These are phyloP conservation scores for Hevea brasiliensis DNA, from an alignment of 345 rosid genomes.

Conservation along the genomic window DNA sequence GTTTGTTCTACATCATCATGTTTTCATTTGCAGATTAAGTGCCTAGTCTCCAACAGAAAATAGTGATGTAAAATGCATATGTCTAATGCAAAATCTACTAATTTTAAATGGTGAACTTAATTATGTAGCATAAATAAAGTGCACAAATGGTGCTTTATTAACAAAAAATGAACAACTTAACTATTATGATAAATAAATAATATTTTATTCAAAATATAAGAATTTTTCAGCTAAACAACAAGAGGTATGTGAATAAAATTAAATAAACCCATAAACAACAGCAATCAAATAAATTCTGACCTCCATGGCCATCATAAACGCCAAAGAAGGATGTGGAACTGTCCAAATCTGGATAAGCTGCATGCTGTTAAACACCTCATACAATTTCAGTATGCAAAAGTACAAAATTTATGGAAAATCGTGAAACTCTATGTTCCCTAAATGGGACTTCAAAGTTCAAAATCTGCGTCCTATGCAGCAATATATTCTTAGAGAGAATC, in stretches of 20 bases:
- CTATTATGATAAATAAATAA: too few species aligned
- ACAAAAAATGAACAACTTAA: too few species aligned
- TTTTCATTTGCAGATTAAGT: too few species aligned
- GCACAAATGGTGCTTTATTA: too few species aligned
- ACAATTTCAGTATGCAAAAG: constrained; percentile 55
- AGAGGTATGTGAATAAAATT: background rate
- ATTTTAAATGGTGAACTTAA: too few species aligned
- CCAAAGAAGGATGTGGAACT: constrained; percentile 84
- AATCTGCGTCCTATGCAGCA: background rate
- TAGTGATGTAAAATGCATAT: too few species aligned
- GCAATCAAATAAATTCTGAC: constrained; percentile 40
- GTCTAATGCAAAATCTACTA: too few species aligned
- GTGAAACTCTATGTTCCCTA: background rate
- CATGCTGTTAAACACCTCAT: constrained; percentile 24
- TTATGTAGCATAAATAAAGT: too few species aligned
- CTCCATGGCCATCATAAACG: constrained; percentile 99
- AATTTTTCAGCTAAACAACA: background rate
- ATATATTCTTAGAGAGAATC: background rate
- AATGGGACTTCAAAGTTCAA: background rate
- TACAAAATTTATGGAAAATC: background rate
- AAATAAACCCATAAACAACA: background rate
- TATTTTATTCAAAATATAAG: too few species aligned
- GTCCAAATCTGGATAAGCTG: constrained; percentile 57
- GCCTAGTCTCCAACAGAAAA: too few species aligned
- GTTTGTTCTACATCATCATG: too few species aligned